These are phyloP conservation scores for Aspergillus sp. DNA, from an alignment of 2,329 filamentous ascomycete genomes.

Conservation along the genomic window DNA sequence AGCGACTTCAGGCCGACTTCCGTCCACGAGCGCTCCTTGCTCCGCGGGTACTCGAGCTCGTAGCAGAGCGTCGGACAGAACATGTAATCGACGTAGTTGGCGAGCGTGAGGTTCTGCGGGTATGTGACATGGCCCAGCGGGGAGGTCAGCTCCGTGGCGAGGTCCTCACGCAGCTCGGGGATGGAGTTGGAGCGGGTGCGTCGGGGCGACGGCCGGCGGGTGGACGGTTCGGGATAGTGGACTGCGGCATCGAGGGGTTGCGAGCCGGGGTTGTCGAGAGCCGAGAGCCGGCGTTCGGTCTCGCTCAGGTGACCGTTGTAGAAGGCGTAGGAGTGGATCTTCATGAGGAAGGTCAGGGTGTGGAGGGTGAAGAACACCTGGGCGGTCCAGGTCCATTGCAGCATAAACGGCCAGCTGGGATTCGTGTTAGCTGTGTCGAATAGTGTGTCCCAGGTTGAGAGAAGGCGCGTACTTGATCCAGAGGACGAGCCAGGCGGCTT, in stretches of 20 bases:
- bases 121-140: slow-evolving; percentile 88
- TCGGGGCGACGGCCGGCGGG: slow-evolving; percentile 27
- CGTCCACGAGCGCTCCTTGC: slow-evolving; percentile 69
- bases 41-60: slow-evolving; percentile 92
- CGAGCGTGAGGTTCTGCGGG: slow-evolving; percentile 78
- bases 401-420: slow-evolving; percentile 69
- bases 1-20: slow-evolving; percentile 81
- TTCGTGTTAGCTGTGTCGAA: slow-evolving; percentile 18
- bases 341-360: slow-evolving; percentile 91
- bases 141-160: slow-evolving; percentile 87
- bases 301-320: slow-evolving; percentile 95
- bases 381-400: slow-evolving; percentile 94
- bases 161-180: slow-evolving; percentile 72
- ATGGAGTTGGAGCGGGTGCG: slow-evolving; percentile 52
- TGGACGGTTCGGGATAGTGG: slow-evolving; percentile 64
- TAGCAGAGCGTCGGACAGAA: slow-evolving; percentile 96
- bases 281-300: slow-evolving; percentile 75
- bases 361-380: slow-evolving; percentile 94
- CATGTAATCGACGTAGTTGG: slow-evolving; percentile 83
- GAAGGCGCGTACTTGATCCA: slow-evolving; percentile 65
- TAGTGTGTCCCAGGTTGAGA: not conserved
- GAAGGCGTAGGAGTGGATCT: slow-evolving; percentile 98
- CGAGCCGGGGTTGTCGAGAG: slow-evolving; percentile 73
- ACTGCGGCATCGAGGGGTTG: slow-evolving; percentile 68
- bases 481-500: slow-evolving; percentile 72